Evolutionary conservation across 2,329 filamentous ascomycete species (phyloP), one percentile per base, ranked within the genome.

Genomic region (Colletotrichum tropicicola): DNA sequence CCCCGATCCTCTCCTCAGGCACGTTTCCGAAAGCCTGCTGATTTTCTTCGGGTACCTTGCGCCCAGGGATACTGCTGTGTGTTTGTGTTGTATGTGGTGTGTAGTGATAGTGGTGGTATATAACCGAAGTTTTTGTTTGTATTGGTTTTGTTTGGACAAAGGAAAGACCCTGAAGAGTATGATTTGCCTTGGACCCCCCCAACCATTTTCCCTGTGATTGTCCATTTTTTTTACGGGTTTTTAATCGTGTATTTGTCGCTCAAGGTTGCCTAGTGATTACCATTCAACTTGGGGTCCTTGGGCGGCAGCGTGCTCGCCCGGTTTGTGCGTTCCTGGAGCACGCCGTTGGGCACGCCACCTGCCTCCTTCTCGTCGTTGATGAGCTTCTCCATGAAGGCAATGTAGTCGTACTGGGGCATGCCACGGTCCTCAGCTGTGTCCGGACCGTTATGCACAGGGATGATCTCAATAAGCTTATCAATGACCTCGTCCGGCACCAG

Each of bases 401-500:
- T 94, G 81, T 99, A 99, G 79, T 99, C 96, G 77, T 91, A 99
- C 79, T 98, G 97, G 37, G 92, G 88, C 74, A 93, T 80, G 54
- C 94, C 91, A 58, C 94, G 85, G 76, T 98, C 96, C 73, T 93
- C 89, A 60, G 93, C 89, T 78, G 95, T 86, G 77, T 98, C 94
- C 3, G 94, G 93, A 0, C 95, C 96, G 53, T 85, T 87, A 76
- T 98, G 94, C 55, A 82, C 75, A 0, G 96, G 96, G 86, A 99
- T 97, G 54, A 93, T 92, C 73, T 92, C 87, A 55, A 96, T 85
- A 49, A 99, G 85, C 77, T 97, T 92, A 68, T 98, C 94, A 73
- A 99, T 98, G 68, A 99, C 92, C 74, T 98, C 95, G 74, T 99
- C 96, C 0, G 96, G 96, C 37, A 99, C 97, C 39, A 99, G 87